A percentile compares a stretch with the other conserved stretches of the same genome.
Evolutionary conservation across 139 green algal species (phyloP).

Genomic region (Picochlorum sp.): DNA sequence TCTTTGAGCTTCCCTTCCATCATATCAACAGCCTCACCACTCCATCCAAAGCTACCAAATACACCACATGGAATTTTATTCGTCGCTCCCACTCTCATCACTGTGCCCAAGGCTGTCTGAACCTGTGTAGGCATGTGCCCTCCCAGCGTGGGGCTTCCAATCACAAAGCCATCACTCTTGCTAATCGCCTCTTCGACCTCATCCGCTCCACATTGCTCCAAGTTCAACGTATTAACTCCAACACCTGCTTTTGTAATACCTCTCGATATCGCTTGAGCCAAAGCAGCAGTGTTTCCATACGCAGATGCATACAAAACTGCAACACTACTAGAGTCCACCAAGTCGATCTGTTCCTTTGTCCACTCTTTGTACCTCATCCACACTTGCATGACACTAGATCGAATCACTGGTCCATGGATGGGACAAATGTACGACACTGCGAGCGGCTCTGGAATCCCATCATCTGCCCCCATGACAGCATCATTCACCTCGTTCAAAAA

Average conservation of each 20-base stretch:
- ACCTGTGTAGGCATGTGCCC: constrained; percentile 92
- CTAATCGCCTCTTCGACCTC: constrained; percentile 60
- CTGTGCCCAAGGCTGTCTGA: constrained; percentile 66
- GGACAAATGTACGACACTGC: constrained; percentile 40
- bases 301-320: constrained; percentile 87
- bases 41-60: constrained; percentile 96
- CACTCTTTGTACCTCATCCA: constrained; percentile 27
- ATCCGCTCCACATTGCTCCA: constrained; percentile 61
- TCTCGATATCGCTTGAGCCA: constrained; percentile 80
- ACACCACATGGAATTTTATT: constrained; percentile 76
- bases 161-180: constrained; percentile 65
- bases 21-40: constrained; percentile 82
- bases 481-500: constrained; percentile 5
- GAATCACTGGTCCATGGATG: constrained; percentile 79
- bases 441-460: constrained; percentile 17
- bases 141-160: constrained; percentile 88
- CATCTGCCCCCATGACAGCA: constrained; percentile 17
- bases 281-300: constrained; percentile 90
- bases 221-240: constrained; percentile 84
- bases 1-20: constrained; percentile 64
- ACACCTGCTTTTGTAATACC: constrained; percentile 81
- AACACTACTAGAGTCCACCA: constrained; percentile 27
- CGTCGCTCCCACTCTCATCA: constrained; percentile 49
- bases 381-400: constrained; percentile 52
- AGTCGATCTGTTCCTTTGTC: constrained; percentile 40